Base-by-base conservation (phyloP, 78 protist genomes). In the Cavenderia fasciculata region DNA sequence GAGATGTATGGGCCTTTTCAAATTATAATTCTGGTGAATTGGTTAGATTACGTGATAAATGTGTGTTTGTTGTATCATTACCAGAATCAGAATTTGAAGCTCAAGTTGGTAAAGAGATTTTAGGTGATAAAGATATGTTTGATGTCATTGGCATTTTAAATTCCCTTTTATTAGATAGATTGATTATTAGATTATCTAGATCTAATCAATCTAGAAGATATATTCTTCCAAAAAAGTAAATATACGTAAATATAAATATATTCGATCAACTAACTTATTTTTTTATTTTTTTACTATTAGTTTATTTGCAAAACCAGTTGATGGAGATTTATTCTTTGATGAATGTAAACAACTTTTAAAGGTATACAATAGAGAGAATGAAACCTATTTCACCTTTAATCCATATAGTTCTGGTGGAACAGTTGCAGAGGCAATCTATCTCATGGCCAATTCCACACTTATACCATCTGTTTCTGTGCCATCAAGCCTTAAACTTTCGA, bases 401-500 rank as follows among this genome's bases (percentile, higher is more conserved):
- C 72, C 72, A 34, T 47, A n/a, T 1, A 63, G 27, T 16, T 63
- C 72, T 38, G 72, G 72, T 36, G 72, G 72, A 6, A 40, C 72
- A 27, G 72, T 63, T 40, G 47, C 54, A n/a, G 51, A 63, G 8
- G 44, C 54, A 7, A 33, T 63, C 47, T 2, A 63, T 2, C 38
- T 34, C 25, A 63, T 63, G 72, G 25, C 33, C 8, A 19, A 40
- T 38, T 43, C 27, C 43, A 63, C 33, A 18, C 38, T 63, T 47
- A 36, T 3, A 40, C 72, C 72, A 63, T 6, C 4, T 8, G 4
- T 63, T 21, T 12, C 54, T 18, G 54, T 49, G 54, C 14, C 54
- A 14, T 49, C 14, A 14, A 14, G 27, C 27, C 12, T 12, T 14
- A 12, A 12, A 49, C 27, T 12, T 18, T 49, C 12, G 54, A 49